Base-by-base conservation (phyloP, 2,329 filamentous ascomycete genomes). In the Pleoardoris graminearum region DNA sequence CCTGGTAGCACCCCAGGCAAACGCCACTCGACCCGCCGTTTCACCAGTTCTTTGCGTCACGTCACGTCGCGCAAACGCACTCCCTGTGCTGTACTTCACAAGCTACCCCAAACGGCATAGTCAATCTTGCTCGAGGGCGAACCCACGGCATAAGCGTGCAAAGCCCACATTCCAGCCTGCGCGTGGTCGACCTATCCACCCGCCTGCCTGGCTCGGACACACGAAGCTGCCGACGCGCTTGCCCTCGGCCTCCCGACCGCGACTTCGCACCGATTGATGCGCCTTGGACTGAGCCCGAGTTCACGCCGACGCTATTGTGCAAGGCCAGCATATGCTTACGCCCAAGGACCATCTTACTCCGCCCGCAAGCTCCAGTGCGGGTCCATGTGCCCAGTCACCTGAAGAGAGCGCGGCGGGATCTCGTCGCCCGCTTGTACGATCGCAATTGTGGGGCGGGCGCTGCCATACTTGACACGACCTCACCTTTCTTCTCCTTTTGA, bases 61-160 rank as follows among this genome's bases (percentile, higher is more conserved):
- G 33, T 29, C 21, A 47, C 44, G 11, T 47, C 22, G 22, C 23
- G 33, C 44, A 37, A 47, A 37, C 44, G 19, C 32, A 22, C 33
- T 37, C 19, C 44, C 19, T 45, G 42, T 5, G 42, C 32, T 21
- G n/a, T n/a, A n/a, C 33, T 29, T 21, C 44, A 27, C 44, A 23
- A 32, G 32, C 30, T 29, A 25, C 32, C 23, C 22, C 12, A 29
- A 37, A 3, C 33, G 33, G 32, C 0, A n/a, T 47, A 37, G 44
- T 21, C 19, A 8, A 30, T 7, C n/a, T 42, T 19, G 22, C 23
- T 46, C 43, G 33, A 47, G 21, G 32, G 23, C 32, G 5, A 17
- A 16, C 21, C n/a, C 33, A 19, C 44, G 23, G 23, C 43, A 36
- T 29, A 35, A 46, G 42, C 43, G 19, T 35, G 30, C 22, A 27